Evolutionary conservation across 768 basidiomycete genomes (phyloP).

Genomic region (Pseudohyphozyma bogoriensis): DNA sequence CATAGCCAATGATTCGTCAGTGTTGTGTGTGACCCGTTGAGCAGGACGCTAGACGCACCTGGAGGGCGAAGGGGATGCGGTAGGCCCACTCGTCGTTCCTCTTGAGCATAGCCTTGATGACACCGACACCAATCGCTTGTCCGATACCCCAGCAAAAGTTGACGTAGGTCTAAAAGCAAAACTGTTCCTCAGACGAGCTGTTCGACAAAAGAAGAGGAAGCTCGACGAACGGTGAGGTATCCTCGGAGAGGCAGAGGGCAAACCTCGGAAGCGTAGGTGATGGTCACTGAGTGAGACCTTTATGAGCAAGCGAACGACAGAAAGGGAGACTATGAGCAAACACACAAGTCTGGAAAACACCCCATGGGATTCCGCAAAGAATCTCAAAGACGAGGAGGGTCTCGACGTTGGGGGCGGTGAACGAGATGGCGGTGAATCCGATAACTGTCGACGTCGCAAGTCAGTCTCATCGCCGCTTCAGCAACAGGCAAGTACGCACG

Average conservation of each 20-base stretch:
- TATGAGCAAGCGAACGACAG: conserved; percentile 9
- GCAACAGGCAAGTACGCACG: not conserved
- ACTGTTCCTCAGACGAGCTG: no score
- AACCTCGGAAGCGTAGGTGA: conserved; percentile 35
- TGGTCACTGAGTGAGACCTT: conserved; percentile 33
- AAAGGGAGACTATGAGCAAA: not conserved
- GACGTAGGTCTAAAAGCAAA: conserved; percentile 34
- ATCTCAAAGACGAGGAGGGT: conserved; percentile 20
- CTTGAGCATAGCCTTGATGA: conserved; percentile 25
- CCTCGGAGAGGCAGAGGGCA: conserved; percentile 19
- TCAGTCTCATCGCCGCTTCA: no score
- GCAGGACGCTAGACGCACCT: not conserved
- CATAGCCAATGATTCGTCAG: not conserved
- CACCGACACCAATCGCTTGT: conserved; percentile 31
- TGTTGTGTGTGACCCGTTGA: no score
- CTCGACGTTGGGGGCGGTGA: conserved; percentile 30
- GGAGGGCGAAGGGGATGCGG: conserved; percentile 23
- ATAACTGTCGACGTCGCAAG: not conserved
- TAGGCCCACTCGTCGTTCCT: conserved; percentile 31
- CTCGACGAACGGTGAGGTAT: conserved; percentile 4
- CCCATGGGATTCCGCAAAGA: not conserved
- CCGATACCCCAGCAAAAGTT: conserved; percentile 38
- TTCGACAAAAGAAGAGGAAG: no score
- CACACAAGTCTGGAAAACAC: conserved; percentile 25
- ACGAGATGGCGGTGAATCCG: conserved; percentile 32